A percentile compares a stretch with the other conserved stretches of the same genome.
phyloP scores from a whole-genome alignment of 345 rosid species.

The Nasturtium officinale region DNA sequence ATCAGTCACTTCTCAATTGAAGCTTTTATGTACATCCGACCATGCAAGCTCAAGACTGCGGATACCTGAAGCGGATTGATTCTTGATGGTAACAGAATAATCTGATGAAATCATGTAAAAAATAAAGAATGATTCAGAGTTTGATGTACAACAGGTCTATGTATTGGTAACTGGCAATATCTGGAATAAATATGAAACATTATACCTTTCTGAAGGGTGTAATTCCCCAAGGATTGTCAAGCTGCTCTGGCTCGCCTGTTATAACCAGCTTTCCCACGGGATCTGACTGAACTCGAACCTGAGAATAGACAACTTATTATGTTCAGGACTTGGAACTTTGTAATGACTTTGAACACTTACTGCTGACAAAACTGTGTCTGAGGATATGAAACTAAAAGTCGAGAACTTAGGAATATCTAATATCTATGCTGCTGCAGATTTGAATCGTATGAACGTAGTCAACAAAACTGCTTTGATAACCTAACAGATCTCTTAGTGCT shows the following conservation, averaged over 20 bases:
- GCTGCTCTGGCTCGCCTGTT: constrained; percentile 80
- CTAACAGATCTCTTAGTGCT: constrained; percentile 1
- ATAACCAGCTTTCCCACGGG: constrained; percentile 78
- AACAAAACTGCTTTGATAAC: not conserved
- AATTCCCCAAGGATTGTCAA: constrained; percentile 89
- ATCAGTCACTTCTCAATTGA: constrained; percentile 59
- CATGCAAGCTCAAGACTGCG: constrained; percentile 80
- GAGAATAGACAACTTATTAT: constrained; percentile 22
- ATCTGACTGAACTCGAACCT: constrained; percentile 89
- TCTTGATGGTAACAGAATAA: constrained; percentile 68
- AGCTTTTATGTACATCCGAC: constrained; percentile 66
- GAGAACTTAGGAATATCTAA: not conserved
- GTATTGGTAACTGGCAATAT: not conserved
- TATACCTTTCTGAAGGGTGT: constrained; percentile 85
- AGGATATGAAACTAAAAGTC: not conserved
- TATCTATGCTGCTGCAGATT: not conserved
- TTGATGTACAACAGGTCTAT: constrained; percentile 1
- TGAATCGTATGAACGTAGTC: not conserved
- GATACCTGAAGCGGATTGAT: constrained; percentile 76
- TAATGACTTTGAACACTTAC: constrained; percentile 1
- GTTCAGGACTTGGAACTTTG: not conserved
- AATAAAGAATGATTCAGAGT: not conserved
- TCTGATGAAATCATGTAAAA: constrained; percentile 47
- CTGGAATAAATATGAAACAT: constrained; percentile 39
- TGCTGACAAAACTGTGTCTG: not conserved